Evolutionary conservation across 805 yeast species (phyloP), one percentile per base, ranked within the genome.

Genomic region (Saccharomyces paradoxus): DNA sequence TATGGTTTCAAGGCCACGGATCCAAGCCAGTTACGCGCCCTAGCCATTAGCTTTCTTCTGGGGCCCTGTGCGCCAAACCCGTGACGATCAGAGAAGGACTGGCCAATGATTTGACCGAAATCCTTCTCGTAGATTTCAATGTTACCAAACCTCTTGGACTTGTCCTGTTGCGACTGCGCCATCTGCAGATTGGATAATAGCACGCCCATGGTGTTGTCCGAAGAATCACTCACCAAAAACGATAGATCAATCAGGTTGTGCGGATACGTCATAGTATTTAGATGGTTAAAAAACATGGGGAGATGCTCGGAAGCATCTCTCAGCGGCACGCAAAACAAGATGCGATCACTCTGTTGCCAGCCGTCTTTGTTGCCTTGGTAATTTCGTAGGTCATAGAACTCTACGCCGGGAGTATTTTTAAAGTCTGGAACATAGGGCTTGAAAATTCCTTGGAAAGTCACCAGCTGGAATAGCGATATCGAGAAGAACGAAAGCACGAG

Each of bases 11-110:
- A 71, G 1, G 96, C 95, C 6, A 86, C 89, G 0, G 92, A 75
- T 67, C 90, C 81, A 47, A 92, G 74, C 98, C 98, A 92, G 70
- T 92, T 92, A 69, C 98, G 79, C 5, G 97, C 97, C 56, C 90
- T 78, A 4, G 96, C 98, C 98, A 92, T 92, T 61, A 89, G 78
- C 69, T 92, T 92, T 64, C 98, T 78, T 68, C 98, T 79, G 48
- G 95, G 95, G 12, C 96, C 98, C 71, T 92, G 98, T 0, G 96
- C 97, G 12, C 88, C 90, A 70, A 92, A 91, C 1, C 97, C 97
- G 69, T 92, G 97, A 67, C 98, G 78, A 68, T 90, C 97, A 57
- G 87, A 81, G 65, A 92, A 90, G 24, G 92, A 86, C 73, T 92
- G 98, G 55, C 97, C 97, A 58, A 92, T 86, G 49, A 81, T 80